Evolutionary conservation across 768 basidiomycete genomes (phyloP).

Genomic region (Galerina sulciceps): DNA sequence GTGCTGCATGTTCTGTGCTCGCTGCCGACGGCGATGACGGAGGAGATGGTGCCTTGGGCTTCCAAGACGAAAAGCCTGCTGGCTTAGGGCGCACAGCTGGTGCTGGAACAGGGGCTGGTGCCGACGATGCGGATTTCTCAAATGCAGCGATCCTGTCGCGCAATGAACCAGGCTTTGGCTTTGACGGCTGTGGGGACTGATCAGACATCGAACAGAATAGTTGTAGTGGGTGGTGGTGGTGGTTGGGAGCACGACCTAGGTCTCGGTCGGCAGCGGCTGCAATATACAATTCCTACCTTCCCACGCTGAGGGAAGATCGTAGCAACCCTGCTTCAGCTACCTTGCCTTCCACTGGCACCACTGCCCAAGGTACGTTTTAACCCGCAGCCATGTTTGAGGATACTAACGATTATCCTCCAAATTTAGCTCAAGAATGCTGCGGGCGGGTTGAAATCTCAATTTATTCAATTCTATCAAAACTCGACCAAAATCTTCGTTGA

Average conservation of each 20-base stretch:
- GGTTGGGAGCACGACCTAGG: slow-evolving; percentile 3
- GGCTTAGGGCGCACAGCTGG: slow-evolving; percentile 71
- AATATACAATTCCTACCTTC: slow-evolving; percentile 1
- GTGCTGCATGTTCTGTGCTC: slow-evolving; percentile 17
- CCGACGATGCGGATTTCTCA: slow-evolving; percentile 63
- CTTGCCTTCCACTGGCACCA: no score
- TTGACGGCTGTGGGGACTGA: slow-evolving; percentile 53
- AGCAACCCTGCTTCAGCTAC: no score
- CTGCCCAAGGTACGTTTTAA: no score
- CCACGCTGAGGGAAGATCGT: slow-evolving; percentile 4
- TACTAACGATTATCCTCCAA: no score
- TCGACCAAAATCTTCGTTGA: no score
- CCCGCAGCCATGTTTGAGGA: no score
- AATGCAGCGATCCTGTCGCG: slow-evolving; percentile 90
- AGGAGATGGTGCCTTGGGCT: slow-evolving; percentile 63
- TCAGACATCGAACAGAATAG: slow-evolving; percentile 55
- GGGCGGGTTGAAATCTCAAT: no score
- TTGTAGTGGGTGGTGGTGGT: slow-evolving; percentile 5
- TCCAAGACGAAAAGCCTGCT: slow-evolving; percentile 65
- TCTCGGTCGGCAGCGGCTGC: background rate
- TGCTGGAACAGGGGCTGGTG: slow-evolving; percentile 42
- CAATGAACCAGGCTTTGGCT: slow-evolving; percentile 75
- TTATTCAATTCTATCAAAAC: no score
- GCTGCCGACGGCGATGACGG: slow-evolving; percentile 43
- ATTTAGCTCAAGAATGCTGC: no score